Base-by-base conservation (phyloP, 768 basidiomycete genomes). In the Suillus ampliporus region DNA sequence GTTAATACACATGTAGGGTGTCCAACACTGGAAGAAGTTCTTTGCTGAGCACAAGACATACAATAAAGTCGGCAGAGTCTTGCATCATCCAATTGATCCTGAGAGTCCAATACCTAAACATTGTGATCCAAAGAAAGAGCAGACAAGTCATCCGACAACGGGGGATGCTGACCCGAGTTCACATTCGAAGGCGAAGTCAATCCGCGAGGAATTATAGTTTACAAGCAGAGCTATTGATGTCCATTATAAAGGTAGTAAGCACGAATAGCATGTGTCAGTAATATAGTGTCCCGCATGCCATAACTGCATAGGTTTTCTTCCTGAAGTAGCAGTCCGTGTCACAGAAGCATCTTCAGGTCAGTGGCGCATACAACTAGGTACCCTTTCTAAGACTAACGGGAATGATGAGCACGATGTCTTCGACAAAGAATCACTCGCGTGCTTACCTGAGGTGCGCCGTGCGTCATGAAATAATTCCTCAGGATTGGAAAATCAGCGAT, bases 21-120 rank as follows among this genome's bases (percentile, higher is more conserved):
- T 97, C 21, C 75, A 84, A 52, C 89, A 95, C 67, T 99, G 96
- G 96, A 96, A 95, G 77, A 81, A 84, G 34, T 98, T 96, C 80
- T 98, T 95, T 70, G 76, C 81, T 1, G 85, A 92, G 10, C 91
- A 94, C 75, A 88, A 91, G 69, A 84, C 86, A 64, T 99, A 99
- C 74, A 68, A 70, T 59, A 89, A 89, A 70, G 86, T 94, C 46
- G 95, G 95, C 23, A 86, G 77, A 61, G 92, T 97, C 23, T 77
- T 81, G 5, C 92, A 94, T 71, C 83, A 79, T 48, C 87, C 91
- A 35, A 92, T 92, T 72, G 90, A 94, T 76, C 91, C 91, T 47
- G 72, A 78, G 34, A 89, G 83, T 66, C 88, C 91, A n/a, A 82
- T 90, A 67, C 91, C 88, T 21, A 86, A 84, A 65, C 89, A 88